Conservation (phyloP, 129 eudicot genomes). For the Flaveria trinervia region DNA sequence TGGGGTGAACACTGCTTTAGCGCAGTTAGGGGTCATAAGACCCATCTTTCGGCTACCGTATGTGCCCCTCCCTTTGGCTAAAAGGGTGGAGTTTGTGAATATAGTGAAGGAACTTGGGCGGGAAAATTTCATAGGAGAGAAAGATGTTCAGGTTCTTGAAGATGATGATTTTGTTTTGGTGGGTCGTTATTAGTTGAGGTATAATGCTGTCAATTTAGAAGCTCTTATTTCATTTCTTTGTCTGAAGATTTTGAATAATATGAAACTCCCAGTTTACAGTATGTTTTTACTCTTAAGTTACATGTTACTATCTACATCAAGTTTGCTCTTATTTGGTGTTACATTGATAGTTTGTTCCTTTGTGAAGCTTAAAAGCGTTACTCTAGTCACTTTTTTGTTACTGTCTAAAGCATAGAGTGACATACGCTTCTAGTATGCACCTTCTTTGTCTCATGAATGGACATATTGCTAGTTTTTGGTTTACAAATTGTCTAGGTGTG, state of each 20-base stretch:
- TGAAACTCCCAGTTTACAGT: not conserved
- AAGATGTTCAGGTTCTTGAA: slow-evolving; percentile 75
- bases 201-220: not conserved
- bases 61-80: slow-evolving; percentile 69
- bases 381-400: not conserved
- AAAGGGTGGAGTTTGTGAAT: slow-evolving; percentile 68
- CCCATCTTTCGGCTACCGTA: slow-evolving; percentile 78
- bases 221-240: not conserved
- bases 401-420: not conserved
- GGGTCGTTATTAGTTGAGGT: slow-evolving; percentile 60
- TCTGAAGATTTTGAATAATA: not conserved
- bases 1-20: slow-evolving; percentile 73
- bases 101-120: slow-evolving; percentile 74
- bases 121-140: slow-evolving; percentile 67
- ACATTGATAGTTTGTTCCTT: not conserved
- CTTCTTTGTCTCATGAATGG: no score
- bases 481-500: no score
- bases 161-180: slow-evolving; percentile 71
- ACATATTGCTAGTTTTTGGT: no score
- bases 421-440: not conserved
- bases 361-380: not conserved
- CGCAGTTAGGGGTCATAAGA: slow-evolving; percentile 78
- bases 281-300: slow-evolving; percentile 2
- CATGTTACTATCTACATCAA: slow-evolving; percentile 9
- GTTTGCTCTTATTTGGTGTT: not conserved